Base-by-base conservation (phyloP, 495 filamentous ascomycete genomes). In the Cryomyces minteri region DNA sequence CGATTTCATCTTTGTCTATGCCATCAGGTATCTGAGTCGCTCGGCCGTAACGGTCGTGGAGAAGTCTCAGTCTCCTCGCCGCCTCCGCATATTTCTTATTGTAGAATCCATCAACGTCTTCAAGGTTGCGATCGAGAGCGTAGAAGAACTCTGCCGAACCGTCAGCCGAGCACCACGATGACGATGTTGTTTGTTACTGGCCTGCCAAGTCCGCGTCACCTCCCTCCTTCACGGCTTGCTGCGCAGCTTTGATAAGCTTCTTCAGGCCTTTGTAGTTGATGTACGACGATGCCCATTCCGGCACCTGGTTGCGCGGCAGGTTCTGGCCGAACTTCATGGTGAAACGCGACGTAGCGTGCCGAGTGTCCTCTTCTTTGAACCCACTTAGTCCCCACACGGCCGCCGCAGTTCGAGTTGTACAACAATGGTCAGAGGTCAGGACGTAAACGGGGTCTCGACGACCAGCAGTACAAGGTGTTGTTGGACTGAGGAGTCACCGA, bases 221-320 rank as follows among this genome's bases (percentile, higher is more conserved):
- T 45, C 79, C 80, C 51, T 71, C 67, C 59, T 77, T 78, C 10
- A 69, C 67, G 42, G 72, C 68, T 37, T 68, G 72, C 25, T 73
- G 69, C 10, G 76, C 78, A 4, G 77, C 70, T 62, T 92, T 95
- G 62, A 96, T 85, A 39, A 93, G 71, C 68, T 90, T 88, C 67
- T 98, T 98, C 57, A 96, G 65, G 34, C 79, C 74, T 61, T 95
- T 96, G 70, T 98, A 98, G 59, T 93, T 80, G 66, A 98, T 93
- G 56, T 98, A 98, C 12, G 72, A 77, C 32, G 78, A 64, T 46
- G 88, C 82, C 88, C 88, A 98, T 64, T 98, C 90, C 8, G 90
- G 90, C 46, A 96, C 90, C 57, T 94, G 87, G 58, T 94, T 93
- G 37, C 88, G 80, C 9, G 86, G 70, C 43, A 98, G 72, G 66